These are phyloP conservation scores for Byssothecium circinans DNA, from an alignment of 2,329 filamentous ascomycete genomes.

Conservation along the genomic window DNA sequence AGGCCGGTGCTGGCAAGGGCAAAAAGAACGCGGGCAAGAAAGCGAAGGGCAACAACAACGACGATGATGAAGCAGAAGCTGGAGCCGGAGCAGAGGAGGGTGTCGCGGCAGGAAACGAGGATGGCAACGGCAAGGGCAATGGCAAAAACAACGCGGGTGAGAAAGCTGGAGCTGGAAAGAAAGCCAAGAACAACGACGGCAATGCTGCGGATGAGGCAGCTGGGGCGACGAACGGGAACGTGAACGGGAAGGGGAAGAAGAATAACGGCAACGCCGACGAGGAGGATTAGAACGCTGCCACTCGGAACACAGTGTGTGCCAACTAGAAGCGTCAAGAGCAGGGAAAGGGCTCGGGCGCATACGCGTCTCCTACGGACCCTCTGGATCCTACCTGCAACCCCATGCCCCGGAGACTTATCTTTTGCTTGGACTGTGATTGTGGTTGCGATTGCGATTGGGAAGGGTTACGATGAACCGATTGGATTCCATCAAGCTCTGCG, in stretches of 20 bases:
- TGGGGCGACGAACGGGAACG: background rate
- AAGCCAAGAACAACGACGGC: background rate
- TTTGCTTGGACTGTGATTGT: too few relatives aligned
- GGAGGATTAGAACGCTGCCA: too few relatives aligned
- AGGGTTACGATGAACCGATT: too few relatives aligned
- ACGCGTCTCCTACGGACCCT: background rate
- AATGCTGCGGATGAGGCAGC: background rate
- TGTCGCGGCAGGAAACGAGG: background rate
- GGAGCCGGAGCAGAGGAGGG: too few relatives aligned
- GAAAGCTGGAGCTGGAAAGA: background rate
- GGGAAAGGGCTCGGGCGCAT: background rate
- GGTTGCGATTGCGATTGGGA: too few relatives aligned
- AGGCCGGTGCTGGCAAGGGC: background rate
- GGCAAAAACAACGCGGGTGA: background rate
- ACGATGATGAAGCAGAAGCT: background rate
- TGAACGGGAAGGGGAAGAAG: too few relatives aligned
- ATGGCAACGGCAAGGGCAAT: background rate
- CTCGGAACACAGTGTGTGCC: background rate
- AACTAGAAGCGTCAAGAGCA: slow-evolving; percentile 6
- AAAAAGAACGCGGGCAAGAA: background rate
- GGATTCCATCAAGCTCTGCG: too few relatives aligned
- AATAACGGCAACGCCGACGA: too few relatives aligned
- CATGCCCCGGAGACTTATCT: too few relatives aligned
- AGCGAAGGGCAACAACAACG: background rate
- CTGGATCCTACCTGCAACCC: background rate